Evolutionary conservation across 139 green algal genomes (phyloP).

Genomic region (Chlamydomonas asymmetrica): DNA sequence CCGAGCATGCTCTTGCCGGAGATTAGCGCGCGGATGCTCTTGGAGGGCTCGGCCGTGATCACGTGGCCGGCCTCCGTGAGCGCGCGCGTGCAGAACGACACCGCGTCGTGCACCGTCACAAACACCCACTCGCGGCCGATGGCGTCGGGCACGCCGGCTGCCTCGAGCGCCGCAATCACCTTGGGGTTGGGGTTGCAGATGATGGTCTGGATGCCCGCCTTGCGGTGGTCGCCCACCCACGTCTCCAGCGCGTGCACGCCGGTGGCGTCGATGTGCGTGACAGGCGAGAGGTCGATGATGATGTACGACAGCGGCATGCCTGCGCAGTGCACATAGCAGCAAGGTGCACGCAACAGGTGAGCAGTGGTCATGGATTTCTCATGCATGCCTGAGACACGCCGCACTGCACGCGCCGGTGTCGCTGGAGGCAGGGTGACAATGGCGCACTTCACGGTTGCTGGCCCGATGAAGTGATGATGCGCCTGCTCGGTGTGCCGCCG

Average conservation of each 20-base stretch:
- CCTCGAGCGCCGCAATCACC: constrained; percentile 41
- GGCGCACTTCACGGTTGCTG: constrained; percentile 52
- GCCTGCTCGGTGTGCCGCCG: not conserved
- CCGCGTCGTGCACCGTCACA: constrained; percentile 48
- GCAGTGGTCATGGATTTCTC: not conserved
- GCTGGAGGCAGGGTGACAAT: constrained; percentile 72
- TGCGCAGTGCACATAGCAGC: not conserved
- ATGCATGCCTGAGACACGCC: not conserved
- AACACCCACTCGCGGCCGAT: constrained; percentile 50
- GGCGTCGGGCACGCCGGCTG: constrained; percentile 24
- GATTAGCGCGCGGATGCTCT: too few relatives aligned
- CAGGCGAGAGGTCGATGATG: constrained; percentile 40
- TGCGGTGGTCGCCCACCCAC: not conserved
- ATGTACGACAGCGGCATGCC: constrained; percentile 30
- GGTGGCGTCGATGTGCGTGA: constrained; percentile 76
- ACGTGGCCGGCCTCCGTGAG: constrained; percentile 16
- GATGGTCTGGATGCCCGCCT: not conserved
- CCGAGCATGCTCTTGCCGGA: too few relatives aligned
- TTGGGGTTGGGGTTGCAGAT: constrained; percentile 40
- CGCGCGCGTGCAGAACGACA: constrained; percentile 18
- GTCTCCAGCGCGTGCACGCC: constrained; percentile 36
- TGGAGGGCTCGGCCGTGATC: not conserved
- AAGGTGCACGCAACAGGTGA: not conserved
- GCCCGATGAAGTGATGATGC: not conserved
- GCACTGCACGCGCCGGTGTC: not conserved